A percentile compares a stretch with the other conserved stretches of the same genome.
phyloP scores from a whole-genome alignment of 2,329 filamentous ascomycete genomes.

The Helminthosporium solani region DNA sequence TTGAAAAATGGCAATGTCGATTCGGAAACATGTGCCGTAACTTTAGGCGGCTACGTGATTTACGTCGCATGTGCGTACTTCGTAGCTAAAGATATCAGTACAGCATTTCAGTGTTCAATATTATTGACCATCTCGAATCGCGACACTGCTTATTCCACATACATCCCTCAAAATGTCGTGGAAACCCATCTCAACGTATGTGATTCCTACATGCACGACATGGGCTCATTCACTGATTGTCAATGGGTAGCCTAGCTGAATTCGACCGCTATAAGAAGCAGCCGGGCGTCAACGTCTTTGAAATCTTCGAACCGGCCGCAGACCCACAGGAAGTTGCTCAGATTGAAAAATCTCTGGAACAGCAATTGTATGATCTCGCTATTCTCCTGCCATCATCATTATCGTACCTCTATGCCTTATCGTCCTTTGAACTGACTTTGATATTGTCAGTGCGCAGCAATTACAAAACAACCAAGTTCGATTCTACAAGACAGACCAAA shows the following conservation, averaged over 20 bases:
- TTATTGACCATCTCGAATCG: too few species aligned
- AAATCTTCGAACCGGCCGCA: constrained; percentile 2
- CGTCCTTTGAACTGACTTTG: not conserved
- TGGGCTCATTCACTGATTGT: not conserved
- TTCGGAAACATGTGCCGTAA: too few species aligned
- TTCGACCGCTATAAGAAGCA: constrained; percentile 7
- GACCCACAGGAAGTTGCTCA: constrained; percentile 4
- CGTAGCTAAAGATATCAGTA: too few species aligned
- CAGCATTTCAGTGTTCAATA: too few species aligned
- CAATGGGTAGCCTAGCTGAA: not conserved
- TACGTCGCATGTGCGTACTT: too few species aligned
- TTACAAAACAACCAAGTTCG: constrained; percentile 5
- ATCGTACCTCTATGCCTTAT: not conserved
- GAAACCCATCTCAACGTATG: not conserved
- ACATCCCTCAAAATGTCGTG: not conserved
- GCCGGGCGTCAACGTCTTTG: constrained; percentile 9
- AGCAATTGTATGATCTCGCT: constrained; percentile 2
- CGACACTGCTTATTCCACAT: not conserved
- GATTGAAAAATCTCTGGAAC: constrained; percentile 2
- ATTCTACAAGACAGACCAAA: constrained; percentile 4
- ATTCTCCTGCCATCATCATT: not conserved
- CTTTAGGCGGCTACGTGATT: too few species aligned
- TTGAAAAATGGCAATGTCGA: too few species aligned
- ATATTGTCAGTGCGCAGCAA: not conserved
- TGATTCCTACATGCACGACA: not conserved